Conservation (phyloP, 176 grass and related monocot genomes). For the Bolboschoenus planiculmis region DNA sequence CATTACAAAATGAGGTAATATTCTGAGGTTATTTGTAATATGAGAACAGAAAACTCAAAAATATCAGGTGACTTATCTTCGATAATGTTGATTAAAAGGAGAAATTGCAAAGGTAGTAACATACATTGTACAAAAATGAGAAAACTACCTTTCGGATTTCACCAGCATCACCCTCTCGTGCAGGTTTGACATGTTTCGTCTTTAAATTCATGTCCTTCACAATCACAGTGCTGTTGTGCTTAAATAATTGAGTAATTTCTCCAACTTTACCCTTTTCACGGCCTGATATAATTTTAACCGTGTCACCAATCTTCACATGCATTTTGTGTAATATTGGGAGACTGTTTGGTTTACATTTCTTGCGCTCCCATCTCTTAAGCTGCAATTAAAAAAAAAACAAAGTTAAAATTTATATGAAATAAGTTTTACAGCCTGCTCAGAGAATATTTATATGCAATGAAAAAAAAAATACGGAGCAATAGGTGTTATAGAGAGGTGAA, state of each 20-base stretch:
- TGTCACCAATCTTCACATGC: slow-evolving; percentile 89
- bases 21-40: not conserved
- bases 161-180: slow-evolving; percentile 60
- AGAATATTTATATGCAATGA: not conserved
- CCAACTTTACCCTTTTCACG: slow-evolving; percentile 91
- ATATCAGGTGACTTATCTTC: not conserved
- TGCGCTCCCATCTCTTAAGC: slow-evolving; percentile 86
- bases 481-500: not conserved
- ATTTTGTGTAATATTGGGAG: slow-evolving; percentile 86
- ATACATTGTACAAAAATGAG: not conserved
- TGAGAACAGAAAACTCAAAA: not conserved
- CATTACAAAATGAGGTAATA: not conserved
- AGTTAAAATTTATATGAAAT: not conserved
- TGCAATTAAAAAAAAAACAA: slow-evolving; percentile 15
- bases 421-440: not conserved
- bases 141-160: slow-evolving; percentile 78
- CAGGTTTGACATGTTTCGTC: slow-evolving; percentile 92
- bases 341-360: slow-evolving; percentile 94
- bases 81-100: not conserved
- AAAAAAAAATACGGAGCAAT: not conserved
- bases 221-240: slow-evolving; percentile 89
- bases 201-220: slow-evolving; percentile 92
- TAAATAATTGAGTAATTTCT: slow-evolving; percentile 57
- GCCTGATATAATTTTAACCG: slow-evolving; percentile 70
- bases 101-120: not conserved